Conservation (phyloP, 2,329 filamentous ascomycete species). For the Pseudogymnoascus pannorum region DNA sequence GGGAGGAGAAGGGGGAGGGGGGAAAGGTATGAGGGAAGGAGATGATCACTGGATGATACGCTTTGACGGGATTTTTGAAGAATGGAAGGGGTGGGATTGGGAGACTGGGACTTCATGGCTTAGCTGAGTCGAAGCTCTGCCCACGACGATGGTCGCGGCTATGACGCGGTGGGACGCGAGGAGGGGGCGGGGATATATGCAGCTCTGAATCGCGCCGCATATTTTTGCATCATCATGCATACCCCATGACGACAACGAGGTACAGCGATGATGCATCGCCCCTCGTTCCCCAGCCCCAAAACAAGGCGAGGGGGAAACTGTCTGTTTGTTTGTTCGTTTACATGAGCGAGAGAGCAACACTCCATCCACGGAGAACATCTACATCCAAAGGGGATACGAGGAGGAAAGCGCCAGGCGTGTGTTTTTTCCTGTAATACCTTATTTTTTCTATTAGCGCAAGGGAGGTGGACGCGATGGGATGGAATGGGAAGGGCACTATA, state of each 20-base stretch:
- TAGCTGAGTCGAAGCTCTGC: neutral
- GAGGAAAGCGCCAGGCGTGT: no score
- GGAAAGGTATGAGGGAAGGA: neutral
- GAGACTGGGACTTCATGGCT: neutral
- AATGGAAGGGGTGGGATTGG: neutral
- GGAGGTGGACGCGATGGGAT: neutral
- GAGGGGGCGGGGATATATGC: neutral
- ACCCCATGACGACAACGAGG: neutral
- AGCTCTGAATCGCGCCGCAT: neutral
- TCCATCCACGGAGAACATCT: neutral
- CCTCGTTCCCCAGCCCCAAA: neutral
- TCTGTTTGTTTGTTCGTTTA: no score
- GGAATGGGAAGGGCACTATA: no score
- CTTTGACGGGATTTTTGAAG: neutral
- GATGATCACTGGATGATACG: neutral
- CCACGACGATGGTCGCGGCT: neutral
- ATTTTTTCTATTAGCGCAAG: no score
- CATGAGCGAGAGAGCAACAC: no score
- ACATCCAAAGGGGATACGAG: neutral
- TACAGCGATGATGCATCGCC: neutral
- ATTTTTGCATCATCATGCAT: neutral
- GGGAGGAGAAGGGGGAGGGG: neutral
- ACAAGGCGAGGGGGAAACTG: no score
- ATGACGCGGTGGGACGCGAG: neutral
- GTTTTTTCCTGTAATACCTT: no score